These are phyloP conservation scores for Plasmodium knowlesi DNA, from an alignment of 169 alveolate species.

Conservation along the genomic window DNA sequence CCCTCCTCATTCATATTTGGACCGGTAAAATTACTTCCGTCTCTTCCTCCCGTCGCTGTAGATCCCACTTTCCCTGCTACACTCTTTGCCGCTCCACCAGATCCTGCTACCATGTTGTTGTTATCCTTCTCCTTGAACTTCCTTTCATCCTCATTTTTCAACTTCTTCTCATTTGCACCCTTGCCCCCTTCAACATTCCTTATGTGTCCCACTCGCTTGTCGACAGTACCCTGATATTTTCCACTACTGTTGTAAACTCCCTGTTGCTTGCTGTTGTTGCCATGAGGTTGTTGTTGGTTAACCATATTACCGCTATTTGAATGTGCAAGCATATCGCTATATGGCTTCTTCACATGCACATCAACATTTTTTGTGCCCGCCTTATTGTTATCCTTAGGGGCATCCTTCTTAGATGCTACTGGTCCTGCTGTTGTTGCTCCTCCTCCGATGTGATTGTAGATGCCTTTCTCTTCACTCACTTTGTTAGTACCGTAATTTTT, in stretches of 20 bases:
- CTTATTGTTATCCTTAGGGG: slow-evolving; percentile 23
- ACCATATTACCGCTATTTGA: background rate
- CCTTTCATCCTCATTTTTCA: slow-evolving; percentile 21
- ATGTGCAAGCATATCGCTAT: background rate
- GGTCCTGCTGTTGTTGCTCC: background rate
- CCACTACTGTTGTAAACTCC: background rate
- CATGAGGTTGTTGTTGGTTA: background rate
- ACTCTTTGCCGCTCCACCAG: background rate
- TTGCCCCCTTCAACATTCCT: slow-evolving; percentile 10
- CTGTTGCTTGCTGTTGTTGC: slow-evolving; percentile 15
- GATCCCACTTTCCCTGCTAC: background rate
- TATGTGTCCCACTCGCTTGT: background rate
- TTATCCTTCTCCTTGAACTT: slow-evolving; percentile 20
- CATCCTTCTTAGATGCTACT: background rate
- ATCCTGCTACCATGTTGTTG: background rate
- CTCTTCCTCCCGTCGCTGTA: background rate
- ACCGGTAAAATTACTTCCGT: background rate
- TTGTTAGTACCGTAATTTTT: slow-evolving; percentile 21
- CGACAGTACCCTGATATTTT: slow-evolving; percentile 11
- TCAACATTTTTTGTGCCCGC: background rate
- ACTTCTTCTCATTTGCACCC: slow-evolving; percentile 10
- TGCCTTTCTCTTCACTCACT: slow-evolving; percentile 20
- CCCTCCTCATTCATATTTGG: background rate
- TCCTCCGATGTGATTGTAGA: background rate
- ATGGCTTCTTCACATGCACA: slow-evolving; percentile 6